Conservation (phyloP, 176 grass and related monocot genomes). For the Leersia perrieri region DNA sequence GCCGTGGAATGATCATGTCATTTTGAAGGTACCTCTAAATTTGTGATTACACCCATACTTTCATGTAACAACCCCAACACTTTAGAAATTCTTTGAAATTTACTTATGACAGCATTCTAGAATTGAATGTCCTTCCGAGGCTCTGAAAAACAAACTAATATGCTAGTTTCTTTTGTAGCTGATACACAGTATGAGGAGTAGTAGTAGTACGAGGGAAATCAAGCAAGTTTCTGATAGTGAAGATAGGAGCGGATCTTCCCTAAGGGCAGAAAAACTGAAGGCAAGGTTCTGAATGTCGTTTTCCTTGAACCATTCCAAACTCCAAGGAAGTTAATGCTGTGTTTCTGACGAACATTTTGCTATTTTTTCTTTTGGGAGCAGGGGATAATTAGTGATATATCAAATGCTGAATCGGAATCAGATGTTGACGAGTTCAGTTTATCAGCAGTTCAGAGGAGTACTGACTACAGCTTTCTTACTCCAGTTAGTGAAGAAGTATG, state of each 20-base stretch:
- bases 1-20: conserved; percentile 79
- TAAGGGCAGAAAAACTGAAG: conserved; percentile 54
- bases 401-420: conserved; percentile 55
- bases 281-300: conserved; percentile 45
- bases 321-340: background rate
- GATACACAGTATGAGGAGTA: conserved; percentile 40
- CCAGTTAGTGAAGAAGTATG: conserved; percentile 61
- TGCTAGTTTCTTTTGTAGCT: conserved; percentile 38
- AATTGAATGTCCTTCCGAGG: background rate
- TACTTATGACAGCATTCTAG: background rate
- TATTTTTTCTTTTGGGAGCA: conserved; percentile 23
- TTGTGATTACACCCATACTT: background rate
- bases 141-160: background rate
- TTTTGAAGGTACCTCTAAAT: conserved; percentile 50
- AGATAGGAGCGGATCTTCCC: conserved; percentile 37
- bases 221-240: conserved; percentile 44
- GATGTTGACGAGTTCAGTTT: conserved; percentile 40
- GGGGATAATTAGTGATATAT: conserved; percentile 43
- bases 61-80: background rate
- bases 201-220: conserved; percentile 43
- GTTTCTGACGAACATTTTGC: background rate
- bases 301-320: background rate
- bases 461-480: conserved; percentile 38
- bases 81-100: background rate
- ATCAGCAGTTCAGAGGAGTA: conserved; percentile 20